phyloP scores from a whole-genome alignment of 768 basidiomycete genomes.

The Calocybe cyanea region DNA sequence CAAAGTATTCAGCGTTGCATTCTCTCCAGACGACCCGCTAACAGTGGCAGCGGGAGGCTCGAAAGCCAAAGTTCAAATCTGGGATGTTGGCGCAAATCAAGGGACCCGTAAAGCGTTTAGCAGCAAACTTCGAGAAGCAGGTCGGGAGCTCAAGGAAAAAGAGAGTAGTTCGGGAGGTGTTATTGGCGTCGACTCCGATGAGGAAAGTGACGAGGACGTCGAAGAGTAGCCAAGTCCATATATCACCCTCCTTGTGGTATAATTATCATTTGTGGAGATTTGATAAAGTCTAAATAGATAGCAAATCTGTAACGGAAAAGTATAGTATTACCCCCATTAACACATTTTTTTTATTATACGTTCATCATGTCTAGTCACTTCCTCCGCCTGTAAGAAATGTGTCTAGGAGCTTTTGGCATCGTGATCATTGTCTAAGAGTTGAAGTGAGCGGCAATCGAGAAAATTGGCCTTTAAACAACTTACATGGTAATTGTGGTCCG shows the following conservation, averaged over 20 bases:
- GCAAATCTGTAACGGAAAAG: slow-evolving; percentile 3
- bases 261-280: slow-evolving; percentile 10
- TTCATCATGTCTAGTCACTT: slow-evolving; percentile 37
- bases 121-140: slow-evolving; percentile 69
- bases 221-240: slow-evolving; percentile 13
- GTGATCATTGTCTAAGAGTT: slow-evolving; percentile 86
- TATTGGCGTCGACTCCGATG: slow-evolving; percentile 64
- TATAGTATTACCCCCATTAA: background rate
- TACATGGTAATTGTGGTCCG: slow-evolving; percentile 88
- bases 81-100: slow-evolving; percentile 86
- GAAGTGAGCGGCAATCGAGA: background rate
- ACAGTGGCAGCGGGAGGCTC: slow-evolving; percentile 94
- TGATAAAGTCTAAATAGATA: background rate
- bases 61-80: slow-evolving; percentile 89
- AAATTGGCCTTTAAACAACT: slow-evolving; percentile 20
- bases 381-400: slow-evolving; percentile 65
- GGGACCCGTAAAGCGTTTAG: slow-evolving; percentile 84
- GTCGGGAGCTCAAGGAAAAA: slow-evolving; percentile 63
- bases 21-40: slow-evolving; percentile 93
- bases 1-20: slow-evolving; percentile 89
- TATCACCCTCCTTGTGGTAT: too few species aligned
- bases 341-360: background rate
- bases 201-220: slow-evolving; percentile 50
- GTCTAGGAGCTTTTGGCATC: slow-evolving; percentile 71
- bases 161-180: slow-evolving; percentile 53